Evolutionary conservation across 2,329 filamentous ascomycete species (phyloP), one percentile per base, ranked within the genome.

Genomic region (Reticulascus tulasneorum): DNA sequence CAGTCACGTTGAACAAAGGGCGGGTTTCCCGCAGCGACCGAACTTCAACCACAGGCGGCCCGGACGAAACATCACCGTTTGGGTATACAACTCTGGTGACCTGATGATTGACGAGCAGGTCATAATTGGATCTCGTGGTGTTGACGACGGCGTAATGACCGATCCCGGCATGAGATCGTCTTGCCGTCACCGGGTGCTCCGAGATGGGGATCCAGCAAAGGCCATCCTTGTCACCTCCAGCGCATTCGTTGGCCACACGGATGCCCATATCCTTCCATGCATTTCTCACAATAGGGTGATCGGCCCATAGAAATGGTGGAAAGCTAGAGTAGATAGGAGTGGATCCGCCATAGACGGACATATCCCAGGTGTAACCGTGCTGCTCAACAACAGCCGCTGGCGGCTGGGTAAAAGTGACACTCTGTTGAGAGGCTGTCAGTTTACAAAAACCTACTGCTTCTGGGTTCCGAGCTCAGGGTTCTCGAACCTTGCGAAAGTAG

Each of bases 21-120:
- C 45, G 29, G 21, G 33, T 20, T 3, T 33, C 22, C 43, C 50
- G 19, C 15, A 70, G 63, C 41, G 72, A 78, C 46, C 82, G 75
- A 2, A 84, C 66, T 0, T 78, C 79, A 1, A 67, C 59, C 5
- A 79, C 80, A n/a, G n/a, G n/a, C n/a, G n/a, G n/a, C n/a, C n/a
- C n/a, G n/a, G n/a, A n/a, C n/a, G n/a, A n/a, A n/a, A n/a, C n/a
- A n/a, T n/a, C n/a, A n/a, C 23, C 61, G 49, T 23, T 66, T 75
- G 5, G 65, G 33, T 80, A 75, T 3, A 80, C 40, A 1, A 82
- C 66, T 4, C 67, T 68, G 2, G 69, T 58, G 1, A 84, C 77
- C 37, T 73, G 73, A 3, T 71, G 67, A 46, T 81, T 67, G 0
- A 71, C 61, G 1, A 84, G 60, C 5, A 84, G 62, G 38, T 82